A percentile compares a stretch with the other conserved stretches of the same genome.
Conservation (phyloP, 345 rosid species). For the Camelina laxa region DNA sequence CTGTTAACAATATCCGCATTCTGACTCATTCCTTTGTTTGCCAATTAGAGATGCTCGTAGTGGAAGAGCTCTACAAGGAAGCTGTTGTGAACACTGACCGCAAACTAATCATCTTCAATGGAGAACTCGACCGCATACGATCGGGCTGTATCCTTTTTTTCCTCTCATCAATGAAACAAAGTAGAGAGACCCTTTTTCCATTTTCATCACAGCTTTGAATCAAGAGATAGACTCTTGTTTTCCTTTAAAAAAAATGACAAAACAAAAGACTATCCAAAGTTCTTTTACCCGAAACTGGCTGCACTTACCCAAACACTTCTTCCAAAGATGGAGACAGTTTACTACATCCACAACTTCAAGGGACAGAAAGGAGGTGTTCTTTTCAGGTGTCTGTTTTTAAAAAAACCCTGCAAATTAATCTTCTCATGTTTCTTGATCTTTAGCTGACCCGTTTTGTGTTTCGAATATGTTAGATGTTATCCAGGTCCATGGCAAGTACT, state of each 20-base stretch:
- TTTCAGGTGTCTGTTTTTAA: constrained; percentile 62
- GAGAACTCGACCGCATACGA: constrained; percentile 93
- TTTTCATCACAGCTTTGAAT: constrained; percentile 22
- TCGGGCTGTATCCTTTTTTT: constrained; percentile 90
- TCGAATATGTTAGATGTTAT: constrained; percentile 59
- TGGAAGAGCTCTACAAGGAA: constrained; percentile 94
- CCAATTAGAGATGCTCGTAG: constrained; percentile 89
- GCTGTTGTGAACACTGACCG: constrained; percentile 66
- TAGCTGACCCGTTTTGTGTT: not conserved
- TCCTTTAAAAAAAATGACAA: constrained; percentile 46
- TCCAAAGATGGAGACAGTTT: constrained; percentile 86
- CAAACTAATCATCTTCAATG: constrained; percentile 81
- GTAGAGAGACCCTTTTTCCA: not conserved
- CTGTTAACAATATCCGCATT: constrained; percentile 10
- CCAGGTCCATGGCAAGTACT: constrained; percentile 96
- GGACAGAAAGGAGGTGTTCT: constrained; percentile 85
- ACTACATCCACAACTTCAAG: constrained; percentile 93
- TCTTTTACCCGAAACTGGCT: constrained; percentile 94
- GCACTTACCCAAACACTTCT: constrained; percentile 73
- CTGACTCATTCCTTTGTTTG: constrained; percentile 23
- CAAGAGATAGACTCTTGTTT: constrained; percentile 25
- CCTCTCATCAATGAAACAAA: constrained; percentile 4
- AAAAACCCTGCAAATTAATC: not conserved
- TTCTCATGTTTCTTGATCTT: constrained; percentile 9
- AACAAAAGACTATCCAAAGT: constrained; percentile 77